These are phyloP conservation scores for Conticribra guillardii DNA, from an alignment of 108 stramenopile species.

Conservation along the genomic window DNA sequence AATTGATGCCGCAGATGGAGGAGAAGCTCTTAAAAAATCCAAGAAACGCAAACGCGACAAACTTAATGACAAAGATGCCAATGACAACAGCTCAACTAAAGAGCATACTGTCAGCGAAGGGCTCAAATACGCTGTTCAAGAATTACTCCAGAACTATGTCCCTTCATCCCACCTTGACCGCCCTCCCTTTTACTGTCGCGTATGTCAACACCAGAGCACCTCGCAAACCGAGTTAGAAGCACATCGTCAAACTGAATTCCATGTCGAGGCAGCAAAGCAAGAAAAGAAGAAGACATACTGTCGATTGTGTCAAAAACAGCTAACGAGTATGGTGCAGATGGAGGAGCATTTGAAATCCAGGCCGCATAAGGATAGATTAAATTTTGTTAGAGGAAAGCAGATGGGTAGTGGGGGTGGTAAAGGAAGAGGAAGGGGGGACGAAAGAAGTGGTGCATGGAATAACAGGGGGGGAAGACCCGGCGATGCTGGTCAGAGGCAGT, in stretches of 20 bases:
- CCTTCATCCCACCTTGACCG: conserved; percentile 75
- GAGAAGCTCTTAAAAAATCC: conserved; percentile 17
- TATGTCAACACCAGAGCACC: conserved; percentile 77
- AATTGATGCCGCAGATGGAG: conserved; percentile 13
- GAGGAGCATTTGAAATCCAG: conserved; percentile 82
- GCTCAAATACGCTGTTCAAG: conserved; percentile 74
- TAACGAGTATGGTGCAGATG: conserved; percentile 89
- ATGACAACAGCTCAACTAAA: background rate
- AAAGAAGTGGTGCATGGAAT: conserved; percentile 4
- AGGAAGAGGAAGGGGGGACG: conserved; percentile 7
- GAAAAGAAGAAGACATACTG: conserved; percentile 85
- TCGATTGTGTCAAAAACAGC: conserved; percentile 85
- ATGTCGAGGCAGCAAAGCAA: conserved; percentile 69
- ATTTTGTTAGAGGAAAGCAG: conserved; percentile 50
- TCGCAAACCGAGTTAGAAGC: conserved; percentile 64
- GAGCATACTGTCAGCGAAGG: conserved; percentile 48
- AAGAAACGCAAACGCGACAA: conserved; percentile 35
- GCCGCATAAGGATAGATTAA: conserved; percentile 76
- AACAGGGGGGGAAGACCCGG: conserved; percentile 3
- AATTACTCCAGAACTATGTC: conserved; percentile 74
- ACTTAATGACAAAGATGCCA: no score
- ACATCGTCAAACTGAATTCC: conserved; percentile 76
- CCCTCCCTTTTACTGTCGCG: conserved; percentile 89
- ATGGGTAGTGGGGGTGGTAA: conserved; percentile 20
- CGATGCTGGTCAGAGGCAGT: conserved; percentile 30